Conservation (phyloP, 495 filamentous ascomycete species). For the Hypoxylon lenormandii region DNA sequence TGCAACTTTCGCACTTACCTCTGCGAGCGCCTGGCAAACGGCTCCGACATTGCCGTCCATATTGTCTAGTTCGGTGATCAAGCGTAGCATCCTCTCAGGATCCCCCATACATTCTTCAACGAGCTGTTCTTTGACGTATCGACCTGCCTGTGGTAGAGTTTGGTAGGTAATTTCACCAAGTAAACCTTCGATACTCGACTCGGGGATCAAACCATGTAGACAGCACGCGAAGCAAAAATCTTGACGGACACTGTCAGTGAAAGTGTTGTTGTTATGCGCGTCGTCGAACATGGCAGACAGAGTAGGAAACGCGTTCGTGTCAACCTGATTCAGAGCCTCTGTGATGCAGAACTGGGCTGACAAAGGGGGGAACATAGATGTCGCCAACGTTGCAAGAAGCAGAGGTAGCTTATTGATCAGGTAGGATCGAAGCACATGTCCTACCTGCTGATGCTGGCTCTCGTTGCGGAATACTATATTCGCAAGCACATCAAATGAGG, state of each 20-base stretch:
- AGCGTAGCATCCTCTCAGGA: conserved; percentile 74
- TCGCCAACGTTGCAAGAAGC: conserved; percentile 74
- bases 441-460: conserved; percentile 70
- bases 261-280: conserved; percentile 72
- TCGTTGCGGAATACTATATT: conserved; percentile 87
- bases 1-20: conserved; percentile 63
- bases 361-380: conserved; percentile 71
- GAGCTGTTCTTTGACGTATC: conserved; percentile 80
- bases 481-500: conserved; percentile 87
- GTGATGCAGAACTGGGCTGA: conserved; percentile 82
- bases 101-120: conserved; percentile 78
- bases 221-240: conserved; percentile 94
- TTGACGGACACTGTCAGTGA: conserved; percentile 84
- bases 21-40: conserved; percentile 81
- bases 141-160: conserved; percentile 77
- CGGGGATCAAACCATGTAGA: conserved; percentile 82
- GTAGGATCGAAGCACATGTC: conserved; percentile 87
- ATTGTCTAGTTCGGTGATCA: conserved; percentile 84
- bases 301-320: conserved; percentile 82
- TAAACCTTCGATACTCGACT: conserved; percentile 79
- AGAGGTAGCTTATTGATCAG: conserved; percentile 91
- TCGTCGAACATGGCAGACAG: conserved; percentile 84
- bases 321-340: conserved; percentile 78
- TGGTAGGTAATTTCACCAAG: conserved; percentile 88
- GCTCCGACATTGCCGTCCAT: conserved; percentile 96